Percentiles rank a stretch among this genome's conserved stretches.
phyloP scores from a whole-genome alignment of 306 rosid genomes.

The Vigna trinervia region DNA sequence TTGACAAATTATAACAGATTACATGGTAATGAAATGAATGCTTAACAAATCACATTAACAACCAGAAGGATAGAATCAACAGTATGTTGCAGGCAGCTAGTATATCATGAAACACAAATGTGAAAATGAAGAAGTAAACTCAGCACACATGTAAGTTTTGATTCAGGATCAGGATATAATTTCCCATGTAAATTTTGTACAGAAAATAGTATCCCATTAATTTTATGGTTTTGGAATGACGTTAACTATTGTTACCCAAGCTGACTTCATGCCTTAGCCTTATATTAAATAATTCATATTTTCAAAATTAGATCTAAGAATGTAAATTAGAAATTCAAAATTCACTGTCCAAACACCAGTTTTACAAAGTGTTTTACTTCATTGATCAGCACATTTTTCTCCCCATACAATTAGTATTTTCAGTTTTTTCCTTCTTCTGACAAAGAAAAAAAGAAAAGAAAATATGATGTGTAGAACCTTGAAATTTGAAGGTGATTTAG shows the following conservation, averaged over 20 bases:
- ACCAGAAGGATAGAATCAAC: conserved; percentile 11
- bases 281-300: not conserved
- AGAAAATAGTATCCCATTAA: not conserved
- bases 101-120: conserved; percentile 8
- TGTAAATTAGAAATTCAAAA: too few relatives aligned
- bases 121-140: conserved; percentile 21
- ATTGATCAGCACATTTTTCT: not conserved
- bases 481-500: not conserved
- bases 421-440: not conserved
- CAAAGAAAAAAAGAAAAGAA: not conserved
- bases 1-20: conserved; percentile 47
- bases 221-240: not conserved
- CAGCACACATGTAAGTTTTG: conserved; percentile 4
- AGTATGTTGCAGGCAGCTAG: not conserved
- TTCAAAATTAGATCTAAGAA: conserved; percentile 1
- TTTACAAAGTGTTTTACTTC: not conserved
- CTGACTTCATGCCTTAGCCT: conserved; percentile 12
- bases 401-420: not conserved
- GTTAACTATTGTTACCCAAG: not conserved
- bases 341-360: not conserved
- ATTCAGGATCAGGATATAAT: conserved; percentile 9
- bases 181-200: not conserved
- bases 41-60: not conserved
- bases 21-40: conserved; percentile 32
- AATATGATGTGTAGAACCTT: not conserved